A percentile compares a stretch with the other conserved stretches of the same genome.
Conservation (phyloP, 768 basidiomycete species). For the Leccinellum rugosiceps region DNA sequence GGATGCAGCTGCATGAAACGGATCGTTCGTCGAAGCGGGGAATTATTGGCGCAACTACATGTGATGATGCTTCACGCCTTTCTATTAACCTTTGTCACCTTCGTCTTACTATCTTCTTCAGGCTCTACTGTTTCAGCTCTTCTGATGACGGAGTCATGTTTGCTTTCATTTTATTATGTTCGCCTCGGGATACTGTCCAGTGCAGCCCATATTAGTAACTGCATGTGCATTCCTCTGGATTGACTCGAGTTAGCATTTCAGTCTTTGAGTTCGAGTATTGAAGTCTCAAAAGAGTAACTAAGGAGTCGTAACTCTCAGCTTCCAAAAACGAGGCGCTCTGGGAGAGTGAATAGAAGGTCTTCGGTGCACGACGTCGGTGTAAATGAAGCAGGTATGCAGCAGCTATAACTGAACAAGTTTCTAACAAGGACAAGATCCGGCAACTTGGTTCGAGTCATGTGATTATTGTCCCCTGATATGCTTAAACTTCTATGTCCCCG, state of each 20-base stretch:
- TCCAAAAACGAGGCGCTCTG: not conserved
- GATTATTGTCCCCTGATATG: constrained; percentile 17
- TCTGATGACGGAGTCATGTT: constrained; percentile 20
- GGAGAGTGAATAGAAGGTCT: not conserved
- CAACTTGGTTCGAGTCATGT: constrained; percentile 12
- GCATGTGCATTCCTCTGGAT: constrained; percentile 18
- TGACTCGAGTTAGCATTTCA: not conserved
- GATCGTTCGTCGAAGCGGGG: constrained; percentile 15
- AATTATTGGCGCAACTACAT: constrained; percentile 13
- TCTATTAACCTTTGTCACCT: constrained; percentile 16
- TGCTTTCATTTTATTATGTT: constrained; percentile 23
- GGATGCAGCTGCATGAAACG: constrained; percentile 23
- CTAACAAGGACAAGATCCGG: no score
- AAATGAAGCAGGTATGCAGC: no score
- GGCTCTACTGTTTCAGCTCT: constrained; percentile 10
- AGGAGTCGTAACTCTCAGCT: no score
- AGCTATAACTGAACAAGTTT: no score
- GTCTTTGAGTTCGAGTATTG: not conserved
- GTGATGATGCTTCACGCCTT: constrained; percentile 17
- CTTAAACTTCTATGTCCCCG: not conserved
- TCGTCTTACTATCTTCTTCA: constrained; percentile 7
- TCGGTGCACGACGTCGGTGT: not conserved
- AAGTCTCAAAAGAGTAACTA: not conserved
- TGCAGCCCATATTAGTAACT: constrained; percentile 16
- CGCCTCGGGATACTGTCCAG: constrained; percentile 14